Evolutionary conservation across 352 stramenopile genomes (phyloP).

Genomic region (Phytophthora cactorum): DNA sequence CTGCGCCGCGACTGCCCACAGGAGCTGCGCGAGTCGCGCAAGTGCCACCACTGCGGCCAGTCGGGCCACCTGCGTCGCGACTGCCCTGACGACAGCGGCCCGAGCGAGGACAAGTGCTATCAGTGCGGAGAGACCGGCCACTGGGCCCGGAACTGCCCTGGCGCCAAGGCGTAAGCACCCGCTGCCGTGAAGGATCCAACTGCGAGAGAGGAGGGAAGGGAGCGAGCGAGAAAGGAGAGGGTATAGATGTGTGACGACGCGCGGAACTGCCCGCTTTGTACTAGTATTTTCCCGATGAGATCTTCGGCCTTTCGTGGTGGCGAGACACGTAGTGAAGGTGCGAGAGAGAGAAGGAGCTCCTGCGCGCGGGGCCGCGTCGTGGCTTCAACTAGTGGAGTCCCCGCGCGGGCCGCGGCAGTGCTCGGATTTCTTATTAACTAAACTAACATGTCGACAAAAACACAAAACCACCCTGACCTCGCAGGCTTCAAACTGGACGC

Average conservation of each 20-base stretch:
- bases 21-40: slow-evolving; percentile 69
- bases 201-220: slow-evolving; percentile 46
- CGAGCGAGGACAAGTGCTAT: slow-evolving; percentile 82
- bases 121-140: slow-evolving; percentile 79
- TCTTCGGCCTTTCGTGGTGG: slow-evolving; percentile 52
- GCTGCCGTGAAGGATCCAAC: slow-evolving; percentile 29
- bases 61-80: slow-evolving; percentile 74
- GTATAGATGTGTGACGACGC: slow-evolving; percentile 54
- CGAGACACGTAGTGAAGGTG: slow-evolving; percentile 52
- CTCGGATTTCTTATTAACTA: slow-evolving; percentile 58
- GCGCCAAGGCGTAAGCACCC: slow-evolving; percentile 51
- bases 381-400: slow-evolving; percentile 17
- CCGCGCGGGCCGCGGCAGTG: slow-evolving; percentile 9
- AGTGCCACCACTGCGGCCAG: slow-evolving; percentile 82
- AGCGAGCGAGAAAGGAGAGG: slow-evolving; percentile 54
- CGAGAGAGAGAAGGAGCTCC: slow-evolving; percentile 46
- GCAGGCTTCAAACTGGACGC: background rate
- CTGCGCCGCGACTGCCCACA: slow-evolving; percentile 77
- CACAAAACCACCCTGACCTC: slow-evolving; percentile 9
- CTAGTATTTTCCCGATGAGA: slow-evolving; percentile 60
- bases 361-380: slow-evolving; percentile 12
- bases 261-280: slow-evolving; percentile 62
- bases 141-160: slow-evolving; percentile 83
- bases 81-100: slow-evolving; percentile 79
- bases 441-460: slow-evolving; percentile 44